These are phyloP conservation scores for Neurospora tetrasperma DNA, from an alignment of 495 filamentous ascomycete genomes.

Conservation along the genomic window DNA sequence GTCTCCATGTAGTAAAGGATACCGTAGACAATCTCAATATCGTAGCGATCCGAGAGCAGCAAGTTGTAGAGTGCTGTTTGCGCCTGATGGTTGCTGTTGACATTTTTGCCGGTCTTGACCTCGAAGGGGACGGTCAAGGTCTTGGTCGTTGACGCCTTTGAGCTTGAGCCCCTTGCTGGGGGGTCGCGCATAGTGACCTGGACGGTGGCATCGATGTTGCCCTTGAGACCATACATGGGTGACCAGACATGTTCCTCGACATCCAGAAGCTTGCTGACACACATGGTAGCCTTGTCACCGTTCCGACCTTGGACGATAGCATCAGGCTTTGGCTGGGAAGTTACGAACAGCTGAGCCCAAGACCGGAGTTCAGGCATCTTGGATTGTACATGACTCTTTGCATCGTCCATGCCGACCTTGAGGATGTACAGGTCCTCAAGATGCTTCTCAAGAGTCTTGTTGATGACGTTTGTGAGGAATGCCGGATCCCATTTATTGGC, in stretches of 20 bases:
- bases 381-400: conserved; percentile 62
- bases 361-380: conserved; percentile 66
- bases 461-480: conserved; percentile 54
- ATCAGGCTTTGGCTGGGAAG: conserved; percentile 54
- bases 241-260: conserved; percentile 98
- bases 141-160: conserved; percentile 20
- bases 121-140: conserved; percentile 85
- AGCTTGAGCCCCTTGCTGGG: conserved; percentile 28
- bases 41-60: conserved; percentile 87
- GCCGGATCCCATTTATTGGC: conserved; percentile 68
- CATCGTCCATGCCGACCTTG: conserved; percentile 59
- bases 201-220: conserved; percentile 96
- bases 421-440: conserved; percentile 81
- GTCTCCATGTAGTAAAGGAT: conserved; percentile 92
- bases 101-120: conserved; percentile 83
- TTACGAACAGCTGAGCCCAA: conserved; percentile 78
- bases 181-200: conserved; percentile 70
- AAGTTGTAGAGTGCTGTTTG: conserved; percentile 94
- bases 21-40: conserved; percentile 78
- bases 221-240: conserved; percentile 91
- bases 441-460: conserved; percentile 54
- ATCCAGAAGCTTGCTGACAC: conserved; percentile 85
- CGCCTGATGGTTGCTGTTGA: conserved; percentile 69
- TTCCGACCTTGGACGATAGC: conserved; percentile 73
- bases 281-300: conserved; percentile 60